phyloP scores from a whole-genome alignment of 805 yeast species.

The Barnettozyma sp. region DNA sequence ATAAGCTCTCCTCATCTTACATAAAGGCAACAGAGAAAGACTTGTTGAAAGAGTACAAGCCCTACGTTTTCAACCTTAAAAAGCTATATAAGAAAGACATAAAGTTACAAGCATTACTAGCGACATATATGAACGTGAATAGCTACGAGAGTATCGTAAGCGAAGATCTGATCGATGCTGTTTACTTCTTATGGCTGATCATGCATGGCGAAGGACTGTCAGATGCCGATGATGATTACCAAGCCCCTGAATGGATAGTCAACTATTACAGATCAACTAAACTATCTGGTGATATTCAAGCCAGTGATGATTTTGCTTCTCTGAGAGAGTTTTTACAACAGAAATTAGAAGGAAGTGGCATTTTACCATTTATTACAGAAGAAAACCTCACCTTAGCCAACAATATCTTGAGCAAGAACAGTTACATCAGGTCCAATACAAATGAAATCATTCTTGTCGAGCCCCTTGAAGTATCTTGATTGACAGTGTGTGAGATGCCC shows the following conservation, averaged over 20 bases:
- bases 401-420: constrained; percentile 10
- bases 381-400: constrained; percentile 14
- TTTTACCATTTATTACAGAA: constrained; percentile 7
- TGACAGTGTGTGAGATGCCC: too few relatives aligned
- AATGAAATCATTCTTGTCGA: constrained; percentile 19
- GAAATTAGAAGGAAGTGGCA: constrained; percentile 4
- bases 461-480: constrained; percentile 1
- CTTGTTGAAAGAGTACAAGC: constrained; percentile 36
- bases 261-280: constrained; percentile 2
- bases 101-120: constrained; percentile 39
- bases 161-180: constrained; percentile 34
- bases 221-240: constrained; percentile 8
- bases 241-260: constrained; percentile 17
- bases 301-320: constrained; percentile 1
- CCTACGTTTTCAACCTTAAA: constrained; percentile 41
- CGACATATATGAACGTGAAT: constrained; percentile 40
- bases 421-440: constrained; percentile 16
- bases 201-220: constrained; percentile 6
- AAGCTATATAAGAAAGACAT: constrained; percentile 46
- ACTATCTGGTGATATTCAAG: background rate
- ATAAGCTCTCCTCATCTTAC: constrained; percentile 36
- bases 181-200: constrained; percentile 17
- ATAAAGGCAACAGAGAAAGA: constrained; percentile 46
- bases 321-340: constrained; percentile 9
- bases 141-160: constrained; percentile 39